Base-by-base conservation (phyloP, 768 basidiomycete species). In the Boletellus sp. region DNA sequence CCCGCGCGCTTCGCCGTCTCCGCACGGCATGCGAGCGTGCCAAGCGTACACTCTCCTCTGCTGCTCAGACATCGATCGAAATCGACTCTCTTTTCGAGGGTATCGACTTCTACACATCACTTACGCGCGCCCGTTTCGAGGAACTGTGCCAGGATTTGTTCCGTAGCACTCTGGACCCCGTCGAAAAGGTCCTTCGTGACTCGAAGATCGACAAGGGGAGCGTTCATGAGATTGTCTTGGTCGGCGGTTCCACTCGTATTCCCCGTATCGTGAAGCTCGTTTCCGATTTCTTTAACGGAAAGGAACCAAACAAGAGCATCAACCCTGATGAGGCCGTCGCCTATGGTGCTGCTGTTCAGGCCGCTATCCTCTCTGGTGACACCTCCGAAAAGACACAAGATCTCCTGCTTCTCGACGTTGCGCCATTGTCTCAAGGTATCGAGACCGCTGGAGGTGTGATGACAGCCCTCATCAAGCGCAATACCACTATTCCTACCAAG, bases 291-390 rank as follows among this genome's bases (percentile, higher is more conserved):
- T 97, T 97, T 80, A 91, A 90, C 70, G 94, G 94, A 69, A 94
- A 94, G 79, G 94, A 96, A 77, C 94, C 92, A 63, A 94, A 93
- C 81, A 96, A 94, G 82, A 88, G 87, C 75, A 97, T 98, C 79
- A 97, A 98, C 84, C 95, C 95, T 45, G 95, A 98, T 58, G 95
- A 97, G 75, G 94, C 95, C 49, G 94, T 98, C 51, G 95, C 95
- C 17, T 96, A 96, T 70, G 94, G 95, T 78, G 95, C 95, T 48
- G 95, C 95, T 52, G 94, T 99, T 61, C 94, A 98, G 75, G 95
- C 93, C 50, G 95, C 94, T 62, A 95, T 97, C 63, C 86, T 98
- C 50, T 91, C 95, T 23, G 95, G 95, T 64, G 93, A 97, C 70
- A 95, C 94, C 23, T 96, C 95, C 2, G 94, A 96, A 76, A 94